Evolutionary conservation across 306 rosid species (phyloP).

Genomic region (Potentilla sterilis): DNA sequence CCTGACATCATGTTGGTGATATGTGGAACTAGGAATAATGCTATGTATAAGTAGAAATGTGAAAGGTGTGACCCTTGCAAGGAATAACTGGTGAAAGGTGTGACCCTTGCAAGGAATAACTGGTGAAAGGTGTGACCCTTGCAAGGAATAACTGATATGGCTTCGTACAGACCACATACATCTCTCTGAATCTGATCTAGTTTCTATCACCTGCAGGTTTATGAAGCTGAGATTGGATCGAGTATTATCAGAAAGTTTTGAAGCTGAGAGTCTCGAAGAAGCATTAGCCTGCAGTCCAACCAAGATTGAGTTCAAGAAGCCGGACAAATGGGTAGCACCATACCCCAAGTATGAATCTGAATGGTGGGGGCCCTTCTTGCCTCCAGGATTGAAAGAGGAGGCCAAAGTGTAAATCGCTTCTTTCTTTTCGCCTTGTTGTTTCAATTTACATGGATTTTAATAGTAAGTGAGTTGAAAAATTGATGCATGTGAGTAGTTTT

Average conservation of each 20-base stretch:
- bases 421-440: slow-evolving; percentile 9
- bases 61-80: no score
- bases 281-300: slow-evolving; percentile 84
- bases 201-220: slow-evolving; percentile 56
- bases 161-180: background rate
- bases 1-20: background rate
- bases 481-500: slow-evolving; percentile 17
- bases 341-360: slow-evolving; percentile 82
- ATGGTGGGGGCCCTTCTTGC: slow-evolving; percentile 88
- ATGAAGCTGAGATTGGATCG: slow-evolving; percentile 98
- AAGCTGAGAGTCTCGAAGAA: slow-evolving; percentile 69
- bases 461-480: slow-evolving; percentile 10
- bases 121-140: background rate
- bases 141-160: background rate
- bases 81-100: background rate
- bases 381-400: slow-evolving; percentile 54
- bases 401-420: slow-evolving; percentile 46
- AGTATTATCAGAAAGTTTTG: slow-evolving; percentile 71
- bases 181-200: slow-evolving; percentile 8
- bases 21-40: background rate
- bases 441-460: slow-evolving; percentile 21
- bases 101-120: background rate
- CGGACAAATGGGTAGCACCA: slow-evolving; percentile 94
- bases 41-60: background rate
- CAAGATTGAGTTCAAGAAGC: slow-evolving; percentile 71